A percentile compares a stretch with the other conserved stretches of the same genome.
phyloP scores from a whole-genome alignment of 257 asterid species.

The Schizonepeta tenuifolia region DNA sequence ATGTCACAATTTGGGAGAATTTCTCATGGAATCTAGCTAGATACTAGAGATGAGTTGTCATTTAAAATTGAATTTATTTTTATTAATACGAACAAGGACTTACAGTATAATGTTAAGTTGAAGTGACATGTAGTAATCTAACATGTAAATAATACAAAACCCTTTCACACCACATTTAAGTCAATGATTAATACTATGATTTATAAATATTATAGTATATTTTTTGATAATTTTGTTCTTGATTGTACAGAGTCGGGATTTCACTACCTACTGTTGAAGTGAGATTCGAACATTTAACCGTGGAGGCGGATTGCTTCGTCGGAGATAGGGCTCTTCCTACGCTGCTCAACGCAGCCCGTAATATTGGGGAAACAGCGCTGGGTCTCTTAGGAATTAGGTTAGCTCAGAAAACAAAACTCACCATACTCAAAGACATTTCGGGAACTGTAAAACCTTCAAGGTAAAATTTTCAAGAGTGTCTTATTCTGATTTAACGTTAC shows the following conservation, averaged over 20 bases:
- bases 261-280: constrained; percentile 66
- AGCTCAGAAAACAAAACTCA: constrained; percentile 58
- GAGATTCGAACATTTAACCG: constrained; percentile 52
- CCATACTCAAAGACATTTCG: constrained; percentile 57
- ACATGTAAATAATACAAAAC: not conserved
- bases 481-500: not conserved
- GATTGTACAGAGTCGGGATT: constrained; percentile 60
- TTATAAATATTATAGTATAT: not conserved
- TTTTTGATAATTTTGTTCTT: not conserved
- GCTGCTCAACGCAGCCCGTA: constrained; percentile 55
- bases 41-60: not conserved
- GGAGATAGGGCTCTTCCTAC: constrained; percentile 75
- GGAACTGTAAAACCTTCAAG: constrained; percentile 75
- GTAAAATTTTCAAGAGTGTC: constrained; percentile 23
- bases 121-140: not conserved
- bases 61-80: too few relatives aligned
- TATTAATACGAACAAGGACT: not conserved
- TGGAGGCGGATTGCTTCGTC: constrained; percentile 64
- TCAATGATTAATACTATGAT: not conserved
- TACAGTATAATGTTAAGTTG: not conserved
- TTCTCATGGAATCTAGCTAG: constrained; percentile 28
- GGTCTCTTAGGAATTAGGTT: constrained; percentile 47
- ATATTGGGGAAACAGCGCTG: constrained; percentile 50
- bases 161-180: not conserved
- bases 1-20: constrained; percentile 2